Base-by-base conservation (phyloP, 495 filamentous ascomycete genomes). In the Ascodesmis nigricans region DNA sequence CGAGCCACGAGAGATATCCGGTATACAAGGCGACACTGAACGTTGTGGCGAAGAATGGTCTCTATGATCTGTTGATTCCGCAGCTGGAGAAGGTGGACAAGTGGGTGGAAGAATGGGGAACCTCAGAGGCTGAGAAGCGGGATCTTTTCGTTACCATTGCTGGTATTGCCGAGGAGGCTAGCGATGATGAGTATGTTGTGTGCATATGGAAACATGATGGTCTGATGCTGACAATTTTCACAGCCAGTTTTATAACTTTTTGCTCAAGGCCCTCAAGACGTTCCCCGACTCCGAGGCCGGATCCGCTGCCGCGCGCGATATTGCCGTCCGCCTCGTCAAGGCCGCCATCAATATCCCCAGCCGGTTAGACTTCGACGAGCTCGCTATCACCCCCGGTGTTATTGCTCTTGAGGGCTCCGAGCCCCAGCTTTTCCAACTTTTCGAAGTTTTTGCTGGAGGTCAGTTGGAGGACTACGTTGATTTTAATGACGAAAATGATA, bases 401-500 rank as follows among this genome's bases (percentile, higher is more conserved):
- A 80, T 91, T 56, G 73, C 76, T 2, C 75, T 99, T 21, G 70
- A 71, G 42, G 67, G 77, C 36, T 78, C 75, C 39, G 76, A 93
- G 41, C 70, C 76, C 27, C 61, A 74, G 21, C 75, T 79, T 53
- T 81, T 73, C 44, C 79, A 95, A 54, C 70, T 99, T 8, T 71
- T 93, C 36, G 84, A 92, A 43, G 78, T 95, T 53, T 93, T 99
- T 60, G 75, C 75, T 41, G 75, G 83, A 39, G 80, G 95, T 50
- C 70, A 76, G 31, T 65, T 92, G 29, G 90, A 93, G 45, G 80
- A 92, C 52, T 92, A 90, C 61, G 75, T 79, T 49, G 83, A 87
- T 53, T 95, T 95, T 61, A 68, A 74, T 40, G 74, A 80, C 33
- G 72, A 74, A 50, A 70, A 90, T 54, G 68, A 75, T 40, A 73